Evolutionary conservation across 2,329 filamentous ascomycete species (phyloP), one percentile per base, ranked within the genome.

Genomic region (Xylariaceae sp.): DNA sequence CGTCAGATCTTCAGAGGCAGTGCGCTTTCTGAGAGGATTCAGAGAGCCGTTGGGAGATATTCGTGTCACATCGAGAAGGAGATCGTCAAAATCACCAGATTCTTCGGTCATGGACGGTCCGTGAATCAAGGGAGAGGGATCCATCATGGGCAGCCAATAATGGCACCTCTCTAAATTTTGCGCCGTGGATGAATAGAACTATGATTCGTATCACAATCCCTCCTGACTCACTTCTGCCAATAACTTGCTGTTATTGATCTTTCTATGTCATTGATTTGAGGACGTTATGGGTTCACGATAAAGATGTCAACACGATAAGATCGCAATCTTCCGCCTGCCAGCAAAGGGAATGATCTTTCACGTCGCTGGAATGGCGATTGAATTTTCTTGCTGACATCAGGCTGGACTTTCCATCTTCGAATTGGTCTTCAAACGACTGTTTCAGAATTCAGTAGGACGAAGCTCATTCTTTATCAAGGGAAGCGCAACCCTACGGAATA

Each of bases 41-140:
- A 34, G 11, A 17, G 10, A 34, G 2, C 7, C 18, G 4, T 45
- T 39, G 49, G 7, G 13, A 51, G 45, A 23, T 34, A 44, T 35
- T 48, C 48, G 37, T 4, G 15, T 9, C 7, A 30, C n/a, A 9
- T 9, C 7, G 6, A 44, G 39, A n/a, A 37, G 51, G 18, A 18
- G 9, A 5, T 2, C 34, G 7, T 13, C 18, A 9, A 3, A 15
- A 11, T 57, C 35, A 18, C 23, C 11, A 15, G 45, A n/a, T 7
- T 50, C 23, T 18, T 11, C 34, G 34, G 9, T 8, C 10, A 44
- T 10, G 11, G 52, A 11, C 6, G 4, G 30, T 17, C 23, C 13
- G 9, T n/a, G 39, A 51, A 59, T 60, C 48, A 62, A 57, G 18
- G 60, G 44, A 23, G 49, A 51, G 49, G 55, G 60, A 34, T 39